Evolutionary conservation across 2,329 filamentous ascomycete genomes (phyloP).

Genomic region (Fusarium luffae): DNA sequence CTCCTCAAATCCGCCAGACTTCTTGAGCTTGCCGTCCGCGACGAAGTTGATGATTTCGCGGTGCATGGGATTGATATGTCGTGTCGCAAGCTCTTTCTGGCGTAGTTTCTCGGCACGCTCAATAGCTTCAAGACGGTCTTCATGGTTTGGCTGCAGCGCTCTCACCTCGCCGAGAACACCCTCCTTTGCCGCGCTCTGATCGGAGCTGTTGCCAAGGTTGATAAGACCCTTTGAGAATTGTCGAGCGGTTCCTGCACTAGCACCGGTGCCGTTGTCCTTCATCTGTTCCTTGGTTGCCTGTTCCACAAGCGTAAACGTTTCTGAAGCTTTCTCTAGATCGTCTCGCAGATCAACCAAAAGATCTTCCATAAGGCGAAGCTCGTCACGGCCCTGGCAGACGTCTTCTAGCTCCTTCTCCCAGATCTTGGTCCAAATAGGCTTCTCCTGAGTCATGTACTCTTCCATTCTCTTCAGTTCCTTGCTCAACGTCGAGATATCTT

Average conservation of each 20-base stretch:
- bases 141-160: slow-evolving; percentile 93
- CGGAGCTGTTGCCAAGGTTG: slow-evolving; percentile 65
- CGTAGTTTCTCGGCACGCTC: slow-evolving; percentile 94
- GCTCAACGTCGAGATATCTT: slow-evolving; percentile 83
- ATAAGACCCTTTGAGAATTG: slow-evolving; percentile 66
- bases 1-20: slow-evolving; percentile 94
- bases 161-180: slow-evolving; percentile 92
- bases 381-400: slow-evolving; percentile 93
- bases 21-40: slow-evolving; percentile 90
- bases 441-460: slow-evolving; percentile 90
- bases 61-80: slow-evolving; percentile 80
- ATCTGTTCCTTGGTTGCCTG: slow-evolving; percentile 99
- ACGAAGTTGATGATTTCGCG: slow-evolving; percentile 89
- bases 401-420: slow-evolving; percentile 98
- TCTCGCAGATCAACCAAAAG: slow-evolving; percentile 91
- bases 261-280: slow-evolving; percentile 72
- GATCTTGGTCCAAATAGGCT: slow-evolving; percentile 98
- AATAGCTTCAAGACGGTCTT: slow-evolving; percentile 91
- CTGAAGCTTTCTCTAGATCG: slow-evolving; percentile 91
- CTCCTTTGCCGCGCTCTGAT: slow-evolving; percentile 88
- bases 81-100: slow-evolving; percentile 85
- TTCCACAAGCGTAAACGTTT: slow-evolving; percentile 95
- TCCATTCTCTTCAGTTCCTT: slow-evolving; percentile 94
- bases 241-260: slow-evolving; percentile 62
- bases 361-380: slow-evolving; percentile 96